These are phyloP conservation scores for Amorphotheca resinae DNA, from an alignment of 495 filamentous ascomycete species.

Conservation along the genomic window DNA sequence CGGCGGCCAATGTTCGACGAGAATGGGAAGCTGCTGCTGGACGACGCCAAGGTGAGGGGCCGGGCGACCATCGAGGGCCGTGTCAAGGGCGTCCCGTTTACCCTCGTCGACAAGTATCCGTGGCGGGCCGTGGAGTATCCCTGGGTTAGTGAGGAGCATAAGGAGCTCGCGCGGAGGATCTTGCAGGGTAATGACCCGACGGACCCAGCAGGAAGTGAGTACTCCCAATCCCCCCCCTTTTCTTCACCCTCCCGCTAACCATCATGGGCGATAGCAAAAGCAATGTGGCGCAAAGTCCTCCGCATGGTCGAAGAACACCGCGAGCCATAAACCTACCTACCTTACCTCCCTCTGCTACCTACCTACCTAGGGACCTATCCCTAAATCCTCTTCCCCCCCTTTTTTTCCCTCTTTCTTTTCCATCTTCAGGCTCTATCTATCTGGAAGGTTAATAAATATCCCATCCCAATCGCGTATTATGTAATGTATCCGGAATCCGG, in stretches of 20 bases:
- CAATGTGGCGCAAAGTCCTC: not conserved
- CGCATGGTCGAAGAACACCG: not conserved
- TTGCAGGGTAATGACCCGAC: not conserved
- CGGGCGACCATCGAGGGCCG: conserved; percentile 4
- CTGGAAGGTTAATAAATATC: no score
- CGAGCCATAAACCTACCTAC: no score
- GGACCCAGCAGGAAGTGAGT: not conserved
- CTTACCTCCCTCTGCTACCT: no score
- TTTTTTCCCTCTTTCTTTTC: no score
- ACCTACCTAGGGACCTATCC: no score
- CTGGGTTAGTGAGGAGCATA: conserved; percentile 12
- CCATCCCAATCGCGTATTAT: no score
- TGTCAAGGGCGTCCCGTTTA: conserved; percentile 2
- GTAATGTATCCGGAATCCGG: no score
- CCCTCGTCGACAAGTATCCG: conserved; percentile 10
- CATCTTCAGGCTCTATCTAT: no score
- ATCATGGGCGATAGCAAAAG: not conserved
- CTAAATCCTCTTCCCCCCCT: no score
- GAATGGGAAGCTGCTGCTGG: conserved; percentile 5
- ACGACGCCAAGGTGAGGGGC: not conserved
- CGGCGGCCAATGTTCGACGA: not conserved
- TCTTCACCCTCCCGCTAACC: not conserved
- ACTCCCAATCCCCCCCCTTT: not conserved
- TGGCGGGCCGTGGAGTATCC: conserved; percentile 1
- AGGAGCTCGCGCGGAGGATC: conserved; percentile 6